These are phyloP conservation scores for Lachnellula willkommii DNA, from an alignment of 2,329 filamentous ascomycete genomes.

Conservation along the genomic window DNA sequence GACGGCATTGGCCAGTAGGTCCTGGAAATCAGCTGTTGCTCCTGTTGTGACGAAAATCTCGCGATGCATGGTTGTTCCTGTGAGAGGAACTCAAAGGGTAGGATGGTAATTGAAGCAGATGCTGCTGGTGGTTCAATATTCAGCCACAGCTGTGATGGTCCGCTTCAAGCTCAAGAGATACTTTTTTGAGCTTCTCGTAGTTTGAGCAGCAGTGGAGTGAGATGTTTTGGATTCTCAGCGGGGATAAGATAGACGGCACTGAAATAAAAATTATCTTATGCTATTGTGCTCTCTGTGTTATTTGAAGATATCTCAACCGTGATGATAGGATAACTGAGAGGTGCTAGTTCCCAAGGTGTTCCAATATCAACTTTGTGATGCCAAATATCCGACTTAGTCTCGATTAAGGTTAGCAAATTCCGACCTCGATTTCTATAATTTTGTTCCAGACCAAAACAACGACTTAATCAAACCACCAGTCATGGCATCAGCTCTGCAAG, in stretches of 20 bases:
- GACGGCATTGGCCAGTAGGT: constrained; percentile 63
- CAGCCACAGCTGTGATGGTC: too few species aligned
- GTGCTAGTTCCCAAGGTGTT: background rate
- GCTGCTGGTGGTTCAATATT: too few species aligned
- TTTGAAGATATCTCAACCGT: background rate
- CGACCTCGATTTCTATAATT: background rate
- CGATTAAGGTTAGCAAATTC: background rate
- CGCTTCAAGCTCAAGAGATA: background rate
- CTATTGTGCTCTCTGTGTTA: background rate
- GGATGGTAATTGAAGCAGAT: too few species aligned
- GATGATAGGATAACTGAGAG: background rate
- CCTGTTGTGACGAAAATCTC: constrained; percentile 84
- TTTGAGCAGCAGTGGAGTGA: background rate
- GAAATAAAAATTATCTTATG: background rate
- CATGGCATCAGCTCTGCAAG: constrained; percentile 30
- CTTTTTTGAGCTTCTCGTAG: background rate
- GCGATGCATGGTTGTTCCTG: constrained; percentile 5
- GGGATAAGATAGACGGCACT: background rate
- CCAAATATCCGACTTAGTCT: background rate
- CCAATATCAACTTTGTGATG: background rate
- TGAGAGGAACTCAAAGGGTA: background rate
- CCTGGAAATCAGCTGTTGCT: constrained; percentile 78
- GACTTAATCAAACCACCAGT: constrained; percentile 7
- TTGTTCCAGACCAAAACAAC: background rate
- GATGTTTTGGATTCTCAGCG: background rate